Percentiles rank a stretch among this genome's conserved stretches.
Evolutionary conservation across 75 land plant genomes (phyloP).

Genomic region (Gnetum montanum): DNA sequence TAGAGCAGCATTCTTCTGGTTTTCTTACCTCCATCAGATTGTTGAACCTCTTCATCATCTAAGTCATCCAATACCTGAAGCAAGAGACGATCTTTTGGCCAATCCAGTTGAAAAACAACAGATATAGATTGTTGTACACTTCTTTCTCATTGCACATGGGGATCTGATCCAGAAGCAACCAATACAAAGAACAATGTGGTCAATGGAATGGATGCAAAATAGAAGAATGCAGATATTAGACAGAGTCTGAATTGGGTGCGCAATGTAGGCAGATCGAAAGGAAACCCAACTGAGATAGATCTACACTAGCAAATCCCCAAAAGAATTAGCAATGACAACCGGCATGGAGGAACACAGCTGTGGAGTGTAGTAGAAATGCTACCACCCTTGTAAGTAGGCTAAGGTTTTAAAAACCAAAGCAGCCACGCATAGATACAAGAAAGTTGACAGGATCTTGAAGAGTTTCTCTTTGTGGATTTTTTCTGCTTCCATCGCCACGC

Average conservation of each 20-base stretch:
- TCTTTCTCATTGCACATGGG: too few species aligned
- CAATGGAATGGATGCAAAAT: slow-evolving; percentile 66
- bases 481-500: slow-evolving; percentile 21
- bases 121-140: too few species aligned
- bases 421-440: slow-evolving; percentile 34
- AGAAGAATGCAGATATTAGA: slow-evolving; percentile 60
- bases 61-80: too few species aligned
- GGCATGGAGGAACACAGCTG: slow-evolving; percentile 33
- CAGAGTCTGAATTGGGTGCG: slow-evolving; percentile 49
- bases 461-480: slow-evolving; percentile 41
- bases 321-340: slow-evolving; percentile 31
- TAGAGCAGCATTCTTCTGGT: too few species aligned
- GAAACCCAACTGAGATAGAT: slow-evolving; percentile 55
- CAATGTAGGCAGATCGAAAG: slow-evolving; percentile 64
- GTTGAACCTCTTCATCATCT: too few species aligned
- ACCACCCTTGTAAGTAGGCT: slow-evolving; percentile 73
- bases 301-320: slow-evolving; percentile 30
- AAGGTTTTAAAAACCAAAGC: slow-evolving; percentile 48
- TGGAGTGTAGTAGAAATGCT: too few species aligned
- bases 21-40: too few species aligned
- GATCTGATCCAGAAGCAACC: slow-evolving; percentile 85
- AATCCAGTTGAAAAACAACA: too few species aligned
- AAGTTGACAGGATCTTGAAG: slow-evolving; percentile 40
- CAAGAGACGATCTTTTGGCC: too few species aligned
- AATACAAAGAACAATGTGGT: slow-evolving; percentile 52